phyloP scores from a whole-genome alignment of 2,329 filamentous ascomycete genomes.

The Talaromyces atroroseus region DNA sequence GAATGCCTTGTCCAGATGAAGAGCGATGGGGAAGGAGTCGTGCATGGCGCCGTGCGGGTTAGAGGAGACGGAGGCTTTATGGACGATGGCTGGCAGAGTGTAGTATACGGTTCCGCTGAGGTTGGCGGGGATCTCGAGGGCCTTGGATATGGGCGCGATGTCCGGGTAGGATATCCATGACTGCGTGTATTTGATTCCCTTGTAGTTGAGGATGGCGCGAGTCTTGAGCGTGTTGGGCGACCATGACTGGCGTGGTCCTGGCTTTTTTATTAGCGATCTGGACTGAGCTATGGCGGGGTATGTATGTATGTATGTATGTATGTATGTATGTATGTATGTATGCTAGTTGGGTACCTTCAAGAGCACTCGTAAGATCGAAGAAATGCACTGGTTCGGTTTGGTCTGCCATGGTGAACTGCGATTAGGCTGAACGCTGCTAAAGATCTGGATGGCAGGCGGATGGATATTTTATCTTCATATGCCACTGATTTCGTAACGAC shows the following conservation, averaged over 20 bases:
- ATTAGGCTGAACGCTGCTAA: too few species aligned
- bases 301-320: too few species aligned
- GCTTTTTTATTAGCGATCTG: too few species aligned
- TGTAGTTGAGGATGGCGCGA: constrained; percentile 23
- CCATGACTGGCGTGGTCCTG: constrained; percentile 27
- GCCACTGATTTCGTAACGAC: too few species aligned
- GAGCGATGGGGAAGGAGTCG: constrained; percentile 30
- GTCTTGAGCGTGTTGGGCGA: constrained; percentile 24
- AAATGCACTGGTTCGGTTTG: constrained; percentile 28
- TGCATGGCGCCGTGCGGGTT: constrained; percentile 26
- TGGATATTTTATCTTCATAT: too few species aligned
- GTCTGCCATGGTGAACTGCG: constrained; percentile 17
- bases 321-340: too few species aligned
- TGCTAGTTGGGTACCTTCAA: constrained; percentile 9
- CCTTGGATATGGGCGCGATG: constrained; percentile 23
- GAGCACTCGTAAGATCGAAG: constrained; percentile 25
- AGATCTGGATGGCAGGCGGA: too few species aligned
- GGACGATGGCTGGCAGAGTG: constrained; percentile 31
- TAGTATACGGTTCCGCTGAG: constrained; percentile 16
- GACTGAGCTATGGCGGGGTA: constrained; percentile 9
- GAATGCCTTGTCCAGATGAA: constrained; percentile 26
- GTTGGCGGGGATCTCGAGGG: constrained; percentile 19
- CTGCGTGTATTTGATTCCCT: constrained; percentile 23
- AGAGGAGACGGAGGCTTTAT: constrained; percentile 20
- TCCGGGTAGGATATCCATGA: constrained; percentile 25